Percentiles rank a stretch among this genome's conserved stretches.
Evolutionary conservation across 176 grass and related monocot genomes (phyloP).

Genomic region (Cenchrus fungigraminus): DNA sequence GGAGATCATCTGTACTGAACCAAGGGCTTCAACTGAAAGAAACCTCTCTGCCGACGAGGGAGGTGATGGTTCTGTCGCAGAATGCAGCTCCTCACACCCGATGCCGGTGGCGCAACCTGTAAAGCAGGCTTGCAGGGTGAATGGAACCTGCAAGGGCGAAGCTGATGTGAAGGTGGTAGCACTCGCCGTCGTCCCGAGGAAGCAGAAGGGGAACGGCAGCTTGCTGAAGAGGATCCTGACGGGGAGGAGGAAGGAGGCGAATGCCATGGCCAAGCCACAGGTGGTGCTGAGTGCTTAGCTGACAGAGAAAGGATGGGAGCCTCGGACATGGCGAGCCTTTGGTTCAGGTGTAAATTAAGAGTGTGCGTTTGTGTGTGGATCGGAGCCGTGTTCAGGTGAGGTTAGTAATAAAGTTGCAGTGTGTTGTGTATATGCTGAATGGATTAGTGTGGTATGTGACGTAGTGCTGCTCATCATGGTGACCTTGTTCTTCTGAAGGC

Average conservation of each 20-base stretch:
- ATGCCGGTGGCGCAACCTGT: background rate
- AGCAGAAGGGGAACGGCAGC: constrained; percentile 57
- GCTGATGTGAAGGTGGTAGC: constrained; percentile 36
- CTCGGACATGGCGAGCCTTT: background rate
- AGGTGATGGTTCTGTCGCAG: background rate
- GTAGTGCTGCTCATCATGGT: background rate
- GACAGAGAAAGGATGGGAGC: background rate
- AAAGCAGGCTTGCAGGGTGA: constrained; percentile 6
- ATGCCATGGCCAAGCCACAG: constrained; percentile 50
- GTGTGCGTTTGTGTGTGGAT: background rate
- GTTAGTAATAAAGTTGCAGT: constrained; percentile 17
- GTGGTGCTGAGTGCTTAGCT: constrained; percentile 46
- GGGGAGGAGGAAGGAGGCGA: constrained; percentile 63
- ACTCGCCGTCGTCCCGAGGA: constrained; percentile 50
- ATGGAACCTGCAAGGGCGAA: constrained; percentile 40
- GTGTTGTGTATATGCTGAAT: background rate
- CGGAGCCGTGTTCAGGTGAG: background rate
- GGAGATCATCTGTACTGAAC: constrained; percentile 56
- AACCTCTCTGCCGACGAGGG: constrained; percentile 6
- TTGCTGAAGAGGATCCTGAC: constrained; percentile 73
- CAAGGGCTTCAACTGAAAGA: constrained; percentile 2
- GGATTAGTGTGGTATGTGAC: constrained; percentile 1
- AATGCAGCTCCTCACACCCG: constrained; percentile 28
- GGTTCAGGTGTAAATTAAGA: background rate
- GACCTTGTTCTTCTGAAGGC: background rate